phyloP scores from a whole-genome alignment of 2,329 filamentous ascomycete species.

The Verticillium isaacii region DNA sequence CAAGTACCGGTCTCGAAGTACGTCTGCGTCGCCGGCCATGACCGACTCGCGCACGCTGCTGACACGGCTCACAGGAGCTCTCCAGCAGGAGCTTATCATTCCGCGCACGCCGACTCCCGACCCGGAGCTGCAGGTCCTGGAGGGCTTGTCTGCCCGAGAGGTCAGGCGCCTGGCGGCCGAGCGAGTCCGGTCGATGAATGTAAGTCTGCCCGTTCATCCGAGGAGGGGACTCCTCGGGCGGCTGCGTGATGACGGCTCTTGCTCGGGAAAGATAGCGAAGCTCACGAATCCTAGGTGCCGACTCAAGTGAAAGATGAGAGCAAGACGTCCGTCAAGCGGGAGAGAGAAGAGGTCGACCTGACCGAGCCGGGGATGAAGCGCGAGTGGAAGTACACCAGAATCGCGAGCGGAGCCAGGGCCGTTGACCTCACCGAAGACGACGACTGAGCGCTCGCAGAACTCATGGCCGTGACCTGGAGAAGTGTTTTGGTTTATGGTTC shows the following conservation, averaged over 20 bases:
- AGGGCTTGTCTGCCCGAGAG: constrained; percentile 6
- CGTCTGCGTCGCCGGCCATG: background rate
- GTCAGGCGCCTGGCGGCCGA: constrained; percentile 9
- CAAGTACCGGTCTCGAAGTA: constrained; percentile 18
- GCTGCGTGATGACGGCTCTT: background rate
- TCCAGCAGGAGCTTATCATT: constrained; percentile 14
- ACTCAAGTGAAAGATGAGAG: background rate
- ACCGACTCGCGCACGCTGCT: background rate
- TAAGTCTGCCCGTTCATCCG: background rate
- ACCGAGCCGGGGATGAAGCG: constrained; percentile 7
- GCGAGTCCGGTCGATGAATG: constrained; percentile 8
- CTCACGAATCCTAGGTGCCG: no score
- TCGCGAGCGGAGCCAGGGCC: constrained; percentile 6
- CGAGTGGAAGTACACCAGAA: constrained; percentile 11
- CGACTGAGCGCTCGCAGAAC: background rate
- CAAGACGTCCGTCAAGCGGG: constrained; percentile 4
- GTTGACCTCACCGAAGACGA: constrained; percentile 14
- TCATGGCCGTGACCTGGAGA: background rate
- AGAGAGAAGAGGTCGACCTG: constrained; percentile 10
- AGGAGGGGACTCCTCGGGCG: no score
- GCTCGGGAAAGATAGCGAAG: no score
- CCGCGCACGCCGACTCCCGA: constrained; percentile 11
- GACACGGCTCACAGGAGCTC: constrained; percentile 9
- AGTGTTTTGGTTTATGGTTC: background rate
- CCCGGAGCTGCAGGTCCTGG: constrained; percentile 1